These are phyloP conservation scores for Wallacemonas sp. DNA, from an alignment of 208 protist species.

Conservation along the genomic window DNA sequence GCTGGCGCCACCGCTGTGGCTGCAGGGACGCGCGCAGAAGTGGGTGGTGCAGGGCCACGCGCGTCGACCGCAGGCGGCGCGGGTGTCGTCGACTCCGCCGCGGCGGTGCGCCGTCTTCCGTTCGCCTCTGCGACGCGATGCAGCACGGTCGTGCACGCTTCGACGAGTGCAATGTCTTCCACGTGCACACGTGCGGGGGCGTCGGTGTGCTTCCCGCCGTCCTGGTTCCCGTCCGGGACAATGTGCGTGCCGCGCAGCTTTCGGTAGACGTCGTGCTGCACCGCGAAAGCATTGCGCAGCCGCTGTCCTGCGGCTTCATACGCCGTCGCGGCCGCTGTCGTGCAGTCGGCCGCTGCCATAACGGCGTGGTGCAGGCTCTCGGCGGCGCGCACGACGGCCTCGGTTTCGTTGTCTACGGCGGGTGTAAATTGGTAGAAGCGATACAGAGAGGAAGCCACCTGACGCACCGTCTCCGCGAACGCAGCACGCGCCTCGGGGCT, in stretches of 20 bases:
- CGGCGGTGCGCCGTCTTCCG: neutral
- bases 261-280: conserved; percentile 16
- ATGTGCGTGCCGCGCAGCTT: conserved; percentile 12
- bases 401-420: conserved; percentile 6
- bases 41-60: neutral
- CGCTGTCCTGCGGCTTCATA: conserved; percentile 2
- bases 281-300: conserved; percentile 5
- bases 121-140: neutral
- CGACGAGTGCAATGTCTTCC: neutral
- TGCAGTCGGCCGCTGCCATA: conserved; percentile 15
- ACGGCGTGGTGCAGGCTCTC: conserved; percentile 17
- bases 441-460: neutral
- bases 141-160: conserved; percentile 7
- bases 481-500: neutral
- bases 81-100: neutral
- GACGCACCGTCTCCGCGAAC: neutral
- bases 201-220: neutral
- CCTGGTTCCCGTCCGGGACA: neutral
- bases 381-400: conserved; percentile 10
- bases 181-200: neutral
- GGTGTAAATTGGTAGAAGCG: neutral
- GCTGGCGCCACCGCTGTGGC: too few species aligned
- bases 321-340: conserved; percentile 1
- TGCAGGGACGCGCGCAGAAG: neutral
- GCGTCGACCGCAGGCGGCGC: neutral